phyloP scores from a whole-genome alignment of 148 eudicot species.

The Pouteria glomerata region DNA sequence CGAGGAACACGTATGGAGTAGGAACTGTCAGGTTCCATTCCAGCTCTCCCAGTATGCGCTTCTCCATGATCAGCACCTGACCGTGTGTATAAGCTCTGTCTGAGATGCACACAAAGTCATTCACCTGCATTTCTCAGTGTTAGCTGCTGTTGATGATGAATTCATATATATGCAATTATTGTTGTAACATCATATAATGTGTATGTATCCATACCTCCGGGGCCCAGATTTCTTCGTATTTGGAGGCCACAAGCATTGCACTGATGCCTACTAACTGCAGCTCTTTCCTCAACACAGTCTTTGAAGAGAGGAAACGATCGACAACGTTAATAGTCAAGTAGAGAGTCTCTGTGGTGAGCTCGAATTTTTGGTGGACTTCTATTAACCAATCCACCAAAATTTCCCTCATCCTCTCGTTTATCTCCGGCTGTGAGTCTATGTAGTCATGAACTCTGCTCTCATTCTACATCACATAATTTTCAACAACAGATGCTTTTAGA shows the following conservation, averaged over 20 bases:
- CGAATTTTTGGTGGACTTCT: slow-evolving; percentile 59
- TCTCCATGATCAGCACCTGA: slow-evolving; percentile 72
- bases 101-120: slow-evolving; percentile 60
- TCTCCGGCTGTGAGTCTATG: slow-evolving; percentile 47
- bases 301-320: slow-evolving; percentile 33
- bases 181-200: too few species aligned
- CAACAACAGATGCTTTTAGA: too few species aligned
- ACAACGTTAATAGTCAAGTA: slow-evolving; percentile 53
- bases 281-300: slow-evolving; percentile 33
- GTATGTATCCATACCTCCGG: slow-evolving; percentile 63
- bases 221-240: slow-evolving; percentile 95
- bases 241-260: slow-evolving; percentile 56
- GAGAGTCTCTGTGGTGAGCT: slow-evolving; percentile 49
- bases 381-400: slow-evolving; percentile 60
- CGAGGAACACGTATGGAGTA: slow-evolving; percentile 75
- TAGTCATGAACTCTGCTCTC: slow-evolving; percentile 39
- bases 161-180: too few species aligned
- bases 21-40: slow-evolving; percentile 82
- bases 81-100: slow-evolving; percentile 58
- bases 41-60: slow-evolving; percentile 47
- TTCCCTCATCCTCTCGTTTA: slow-evolving; percentile 52
- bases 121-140: too few species aligned
- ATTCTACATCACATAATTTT: slow-evolving; percentile 25
- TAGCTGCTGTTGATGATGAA: too few species aligned
- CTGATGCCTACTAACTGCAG: slow-evolving; percentile 46